Evolutionary conservation across 495 filamentous ascomycete species (phyloP), one percentile per base, ranked within the genome.

Genomic region (Trichocladium uniseriatum): DNA sequence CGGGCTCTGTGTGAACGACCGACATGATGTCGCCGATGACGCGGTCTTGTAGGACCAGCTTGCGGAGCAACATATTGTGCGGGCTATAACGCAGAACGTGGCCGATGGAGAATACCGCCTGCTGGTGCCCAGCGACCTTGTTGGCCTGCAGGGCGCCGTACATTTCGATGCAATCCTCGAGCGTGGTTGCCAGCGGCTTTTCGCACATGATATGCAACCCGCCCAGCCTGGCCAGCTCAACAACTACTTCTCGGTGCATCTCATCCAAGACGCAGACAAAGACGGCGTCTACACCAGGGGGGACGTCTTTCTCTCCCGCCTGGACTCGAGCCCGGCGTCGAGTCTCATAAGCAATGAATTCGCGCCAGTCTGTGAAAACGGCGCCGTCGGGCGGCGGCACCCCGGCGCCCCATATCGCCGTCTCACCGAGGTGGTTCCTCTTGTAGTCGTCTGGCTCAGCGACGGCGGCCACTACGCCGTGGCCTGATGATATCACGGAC

Each of bases 211-310:
- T 80, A 62, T 95, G 89, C 21, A 92, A 65, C 10, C 60, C 62
- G 5, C 76, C 70, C 0, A 94, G 70, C 2, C 76, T 74, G 2
- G 82, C 80, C 27, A 94, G 70, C 0, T 76, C 82, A 13, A 77
- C 66, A 19, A 92, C 74, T n/a, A 91, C 81, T 45, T 86, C 86
- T 6, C 77, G 77, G 64, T 98, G 92, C 55, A 83, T 82, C 62
- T 94, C 84, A 63, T 98, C 92, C 19, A 88, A 73, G 1, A 89
- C 87, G 61, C 90, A 95, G 35, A 98, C 77, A 55, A 95, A 88
- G 22, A 84, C 80, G 0, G 83, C 91, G 63, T 95, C 87, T 1
- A 95, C 73, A 2, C 78, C 79, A 8, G 63, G 67, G 1, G 72
- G 65, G 0, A 77, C 71, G 31, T 61, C 44, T 19, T 59, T 48